These are phyloP conservation scores for Lipomyces chichibuensis DNA, from an alignment of 805 yeast species.

Conservation along the genomic window DNA sequence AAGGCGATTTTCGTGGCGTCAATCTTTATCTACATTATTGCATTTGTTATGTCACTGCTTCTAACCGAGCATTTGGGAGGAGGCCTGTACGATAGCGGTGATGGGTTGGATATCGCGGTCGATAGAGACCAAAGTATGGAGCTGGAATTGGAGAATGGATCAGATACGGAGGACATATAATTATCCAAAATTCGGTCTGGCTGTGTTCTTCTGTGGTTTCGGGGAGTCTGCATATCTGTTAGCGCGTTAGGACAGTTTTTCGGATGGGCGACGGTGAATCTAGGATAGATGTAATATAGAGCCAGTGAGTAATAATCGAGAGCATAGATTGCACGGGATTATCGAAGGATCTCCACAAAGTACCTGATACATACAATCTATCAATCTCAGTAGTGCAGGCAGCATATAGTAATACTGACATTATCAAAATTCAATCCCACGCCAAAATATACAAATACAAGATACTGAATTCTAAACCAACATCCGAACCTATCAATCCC, in stretches of 20 bases:
- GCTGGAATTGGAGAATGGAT: not conserved
- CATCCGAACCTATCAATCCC: not conserved
- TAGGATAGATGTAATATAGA: not conserved
- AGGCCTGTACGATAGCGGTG: conserved; percentile 29
- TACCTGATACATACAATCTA: not conserved
- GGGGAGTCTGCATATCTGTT: not conserved
- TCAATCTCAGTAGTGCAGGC: not conserved
- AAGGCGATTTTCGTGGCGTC: conserved; percentile 20
- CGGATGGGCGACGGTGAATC: not conserved
- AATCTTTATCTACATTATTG: not conserved
- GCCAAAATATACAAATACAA: not conserved
- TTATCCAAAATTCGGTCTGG: not conserved
- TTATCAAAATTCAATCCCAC: not conserved
- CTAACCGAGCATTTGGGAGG: conserved; percentile 24
- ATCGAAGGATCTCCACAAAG: not conserved
- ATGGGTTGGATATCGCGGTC: conserved; percentile 1
- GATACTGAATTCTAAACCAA: not conserved
- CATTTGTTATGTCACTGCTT: conserved; percentile 12
- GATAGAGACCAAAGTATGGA: not conserved
- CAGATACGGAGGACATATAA: not conserved
- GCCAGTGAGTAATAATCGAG: too few relatives aligned
- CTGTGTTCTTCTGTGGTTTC: not conserved
- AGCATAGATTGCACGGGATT: not conserved
- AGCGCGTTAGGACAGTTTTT: not conserved
- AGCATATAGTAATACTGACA: not conserved